Percentiles rank a stretch among this genome's conserved stretches.
Conservation (phyloP, 352 stramenopile species). For the Phytopythium oedochilum region DNA sequence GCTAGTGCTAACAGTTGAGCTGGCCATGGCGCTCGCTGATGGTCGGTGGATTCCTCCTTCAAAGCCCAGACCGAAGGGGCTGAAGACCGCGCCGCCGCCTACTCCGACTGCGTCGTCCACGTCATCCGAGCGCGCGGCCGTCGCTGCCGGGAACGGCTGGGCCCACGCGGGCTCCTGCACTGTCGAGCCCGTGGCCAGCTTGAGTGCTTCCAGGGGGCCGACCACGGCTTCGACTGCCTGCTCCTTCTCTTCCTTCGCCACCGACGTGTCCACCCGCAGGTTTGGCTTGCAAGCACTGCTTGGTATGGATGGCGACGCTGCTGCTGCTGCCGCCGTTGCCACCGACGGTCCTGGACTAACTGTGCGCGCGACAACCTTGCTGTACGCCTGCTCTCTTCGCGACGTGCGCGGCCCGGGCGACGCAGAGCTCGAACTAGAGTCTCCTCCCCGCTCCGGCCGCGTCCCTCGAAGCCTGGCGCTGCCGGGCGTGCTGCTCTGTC, state of each 20-base stretch:
- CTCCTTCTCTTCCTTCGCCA: constrained; percentile 13
- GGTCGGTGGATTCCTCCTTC: constrained; percentile 49
- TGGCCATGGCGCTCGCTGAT: not conserved
- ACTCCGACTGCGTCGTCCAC: constrained; percentile 8
- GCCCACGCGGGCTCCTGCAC: constrained; percentile 62
- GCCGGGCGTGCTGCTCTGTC: not conserved
- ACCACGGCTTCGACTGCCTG: constrained; percentile 28
- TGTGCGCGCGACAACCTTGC: constrained; percentile 45
- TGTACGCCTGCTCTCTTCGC: constrained; percentile 29
- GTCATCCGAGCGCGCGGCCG: constrained; percentile 36
- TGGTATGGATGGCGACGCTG: not conserved
- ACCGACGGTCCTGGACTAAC: constrained; percentile 1
- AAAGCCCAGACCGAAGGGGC: constrained; percentile 72
- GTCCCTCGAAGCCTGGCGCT: not conserved
- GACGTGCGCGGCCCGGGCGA: not conserved
- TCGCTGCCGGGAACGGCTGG: constrained; percentile 56
- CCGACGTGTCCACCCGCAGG: constrained; percentile 48
- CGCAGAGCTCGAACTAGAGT: not conserved
- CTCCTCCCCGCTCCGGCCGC: not conserved
- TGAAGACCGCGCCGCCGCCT: constrained; percentile 37
- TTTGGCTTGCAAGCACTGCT: constrained; percentile 24
- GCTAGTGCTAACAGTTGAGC: constrained; percentile 9
- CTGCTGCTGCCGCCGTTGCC: constrained; percentile 1
- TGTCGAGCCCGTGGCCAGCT: constrained; percentile 57
- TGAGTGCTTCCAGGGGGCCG: constrained; percentile 63